Conservation (phyloP, 2,329 filamentous ascomycete genomes). For the Botrytis aclada region DNA sequence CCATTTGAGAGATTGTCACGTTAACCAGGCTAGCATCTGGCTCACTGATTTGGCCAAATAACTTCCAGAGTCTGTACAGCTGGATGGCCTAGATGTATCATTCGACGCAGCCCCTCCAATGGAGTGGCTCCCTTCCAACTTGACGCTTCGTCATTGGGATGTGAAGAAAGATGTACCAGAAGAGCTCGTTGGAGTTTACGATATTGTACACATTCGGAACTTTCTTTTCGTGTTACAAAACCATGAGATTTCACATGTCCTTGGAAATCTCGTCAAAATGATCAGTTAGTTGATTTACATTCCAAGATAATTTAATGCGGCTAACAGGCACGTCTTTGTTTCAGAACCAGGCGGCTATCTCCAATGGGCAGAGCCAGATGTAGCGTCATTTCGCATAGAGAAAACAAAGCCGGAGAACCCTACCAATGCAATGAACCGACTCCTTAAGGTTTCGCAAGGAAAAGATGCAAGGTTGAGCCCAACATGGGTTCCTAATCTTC, state of each 20-base stretch:
- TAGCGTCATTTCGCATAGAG: too few species aligned
- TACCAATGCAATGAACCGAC: too few species aligned
- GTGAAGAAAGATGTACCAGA: neutral
- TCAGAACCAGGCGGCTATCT: neutral
- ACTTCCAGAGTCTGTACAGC: neutral
- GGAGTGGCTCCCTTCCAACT: neutral
- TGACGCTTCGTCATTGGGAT: neutral
- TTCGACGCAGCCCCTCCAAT: neutral
- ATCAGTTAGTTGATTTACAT: too few species aligned
- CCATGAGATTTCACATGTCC: too few species aligned
- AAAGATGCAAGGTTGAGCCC: too few species aligned
- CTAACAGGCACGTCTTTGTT: neutral
- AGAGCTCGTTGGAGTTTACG: neutral
- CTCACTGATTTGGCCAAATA: too few species aligned
- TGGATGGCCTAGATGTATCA: neutral
- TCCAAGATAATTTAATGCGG: neutral
- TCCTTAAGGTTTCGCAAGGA: too few species aligned
- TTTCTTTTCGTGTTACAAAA: neutral
- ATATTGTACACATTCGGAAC: neutral
- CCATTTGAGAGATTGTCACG: neutral
- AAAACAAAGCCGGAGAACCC: too few species aligned
- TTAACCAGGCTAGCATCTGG: neutral
- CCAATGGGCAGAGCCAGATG: neutral
- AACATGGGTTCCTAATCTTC: too few species aligned
- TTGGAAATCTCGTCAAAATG: too few species aligned